Base-by-base conservation (phyloP, 1,139 yeast species). In the Nakaseomyces uthaithaninus region DNA sequence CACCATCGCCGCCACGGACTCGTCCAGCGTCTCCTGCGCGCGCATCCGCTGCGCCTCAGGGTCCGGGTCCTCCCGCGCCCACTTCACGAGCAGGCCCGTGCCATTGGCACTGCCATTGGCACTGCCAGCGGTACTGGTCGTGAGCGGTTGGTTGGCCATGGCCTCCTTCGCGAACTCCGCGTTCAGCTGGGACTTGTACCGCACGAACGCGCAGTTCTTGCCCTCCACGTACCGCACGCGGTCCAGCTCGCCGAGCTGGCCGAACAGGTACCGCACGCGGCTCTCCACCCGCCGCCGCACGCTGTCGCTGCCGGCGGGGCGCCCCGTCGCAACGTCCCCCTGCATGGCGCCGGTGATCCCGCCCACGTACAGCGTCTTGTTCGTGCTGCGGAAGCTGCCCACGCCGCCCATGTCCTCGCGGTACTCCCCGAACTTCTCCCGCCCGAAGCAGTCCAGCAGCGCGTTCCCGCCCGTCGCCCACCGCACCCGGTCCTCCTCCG, bases 161-260 rank as follows among this genome's bases (percentile, higher is more conserved):
- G 94, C 94, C 57, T 87, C 97, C 54, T 85, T 84, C 1, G 95
- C 95, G 67, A 89, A 89, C 59, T 89, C 96, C 0, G 96, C 96
- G 54, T 74, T 79, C 23, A 70, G 60, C 52, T 85, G 95, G 33
- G 70, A 60, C 42, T 69, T 68, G 57, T 67, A 91, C 1, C 85
- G 80, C 7, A 91, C 74, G 63, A 91, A 89, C 0, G 87, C 95
- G 58, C 91, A 79, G 31, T 79, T 77, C 52, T 81, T 77, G 33
- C 65, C 67, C 41, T 71, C 68, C 14, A 85, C 63, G 9, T 81
- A 80, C 44, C 82, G 70, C 26, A 80, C 69, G 41, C 78, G 71
- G 31, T 75, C 89, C n/a, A 91, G 70, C 17, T 74, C 72, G 0
- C 98, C 98, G 69, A 85, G 81, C 49, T 80, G 82, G 25, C 70